Base-by-base conservation (phyloP, 768 basidiomycete genomes). In the Bullera alba region DNA sequence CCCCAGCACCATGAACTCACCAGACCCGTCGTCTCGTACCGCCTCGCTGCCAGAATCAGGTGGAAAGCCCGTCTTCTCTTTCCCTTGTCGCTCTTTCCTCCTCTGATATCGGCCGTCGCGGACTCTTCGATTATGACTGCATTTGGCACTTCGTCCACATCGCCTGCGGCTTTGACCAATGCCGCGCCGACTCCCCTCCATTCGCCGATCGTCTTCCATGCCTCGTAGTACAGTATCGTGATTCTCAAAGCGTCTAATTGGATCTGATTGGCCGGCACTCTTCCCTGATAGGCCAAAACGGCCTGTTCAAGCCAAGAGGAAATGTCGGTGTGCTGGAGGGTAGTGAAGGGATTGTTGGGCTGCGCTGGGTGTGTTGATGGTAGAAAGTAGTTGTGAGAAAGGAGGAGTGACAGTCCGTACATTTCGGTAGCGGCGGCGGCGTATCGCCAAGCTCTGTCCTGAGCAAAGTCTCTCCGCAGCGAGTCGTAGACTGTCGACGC, bases 401-500 rank as follows among this genome's bases (percentile, higher is more conserved):
- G 69, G 68, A 44, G 79, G 70, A 39, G 87, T 1, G 68, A 72
- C 5, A 76, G 54, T 3, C 74, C 75, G 49, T 67, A 67, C 76
- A 95, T 83, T 58, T 96, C 90, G 25, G 85, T 86, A 36, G 92
- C 92, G 29, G 84, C 83, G 1, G 74, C 65, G 15, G 63, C 66
- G 53, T 75, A 67, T 23, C 72, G 56, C 55, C 59, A 61, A 1
- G 73, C 74, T 41, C 69, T 63, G 45, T 76, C 75, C 26, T 63
- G 55, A 6, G 62, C 62, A 48, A 61, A 73, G 47, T 96, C 92
- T 67, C 90, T 90, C 42, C 87, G 77, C 28, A 90, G 67, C 3
- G 83, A 76, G 67, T 96, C 95, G 86, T 92, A 97, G 2, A 91
- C 81, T 6, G 75, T 73, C 2, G 80, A 76, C 0, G 92, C 93